phyloP scores from a whole-genome alignment of 805 yeast genomes.

The Saccharomycopsis babjevae region DNA sequence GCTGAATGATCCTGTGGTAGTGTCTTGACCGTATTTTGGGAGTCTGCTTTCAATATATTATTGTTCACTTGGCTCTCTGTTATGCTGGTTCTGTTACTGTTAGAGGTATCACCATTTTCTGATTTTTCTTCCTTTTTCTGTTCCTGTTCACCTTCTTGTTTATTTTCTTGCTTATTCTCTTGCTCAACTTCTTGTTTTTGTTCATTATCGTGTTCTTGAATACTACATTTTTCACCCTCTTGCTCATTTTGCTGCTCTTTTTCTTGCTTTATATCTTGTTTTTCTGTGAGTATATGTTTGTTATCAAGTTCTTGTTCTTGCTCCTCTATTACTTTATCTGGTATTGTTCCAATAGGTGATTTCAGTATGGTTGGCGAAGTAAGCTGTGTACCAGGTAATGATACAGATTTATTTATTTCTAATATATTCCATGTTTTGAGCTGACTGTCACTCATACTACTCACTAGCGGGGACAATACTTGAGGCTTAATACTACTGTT shows the following conservation, averaged over 20 bases:
- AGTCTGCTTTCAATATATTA: not conserved
- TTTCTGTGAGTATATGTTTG: not conserved
- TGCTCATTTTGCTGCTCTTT: conserved; percentile 19
- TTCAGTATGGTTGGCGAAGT: not conserved
- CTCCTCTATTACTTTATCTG: conserved; percentile 13
- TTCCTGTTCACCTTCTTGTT: conserved; percentile 18
- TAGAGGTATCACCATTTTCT: not conserved
- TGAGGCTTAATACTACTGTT: not conserved
- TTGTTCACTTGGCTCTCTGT: not conserved
- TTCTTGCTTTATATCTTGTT: not conserved
- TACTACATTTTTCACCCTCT: conserved; percentile 19
- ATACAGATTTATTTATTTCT: not conserved
- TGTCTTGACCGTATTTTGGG: not conserved
- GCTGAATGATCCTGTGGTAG: not conserved
- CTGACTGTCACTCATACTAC: not conserved
- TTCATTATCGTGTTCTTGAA: too few relatives aligned
- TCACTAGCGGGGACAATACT: not conserved
- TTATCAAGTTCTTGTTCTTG: conserved; percentile 19
- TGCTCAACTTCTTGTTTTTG: conserved; percentile 12
- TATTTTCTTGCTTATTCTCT: conserved; percentile 14
- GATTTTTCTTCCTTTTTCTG: conserved; percentile 13
- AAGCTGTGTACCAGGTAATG: not conserved
- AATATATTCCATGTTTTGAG: not conserved
- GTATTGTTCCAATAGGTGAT: not conserved
- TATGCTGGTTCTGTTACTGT: not conserved